Percentiles rank a stretch among this genome's conserved stretches.
These are phyloP conservation scores for Cladosporium sp. DNA, from an alignment of 2,329 filamentous ascomycete species.

Conservation along the genomic window DNA sequence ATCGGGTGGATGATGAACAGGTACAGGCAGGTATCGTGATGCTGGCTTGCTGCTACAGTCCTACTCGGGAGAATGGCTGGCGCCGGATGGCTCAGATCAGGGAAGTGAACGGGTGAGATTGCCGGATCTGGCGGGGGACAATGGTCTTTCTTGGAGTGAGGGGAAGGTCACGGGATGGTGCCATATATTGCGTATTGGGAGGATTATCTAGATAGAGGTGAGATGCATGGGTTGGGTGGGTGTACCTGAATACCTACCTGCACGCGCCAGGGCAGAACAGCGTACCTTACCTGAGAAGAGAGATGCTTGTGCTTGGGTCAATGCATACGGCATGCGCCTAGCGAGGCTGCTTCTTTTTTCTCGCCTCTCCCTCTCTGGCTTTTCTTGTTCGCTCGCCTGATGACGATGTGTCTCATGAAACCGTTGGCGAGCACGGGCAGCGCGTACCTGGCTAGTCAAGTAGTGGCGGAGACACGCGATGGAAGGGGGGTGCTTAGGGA, in stretches of 20 bases:
- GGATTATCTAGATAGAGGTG: not conserved
- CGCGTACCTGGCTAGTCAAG: constrained; percentile 8
- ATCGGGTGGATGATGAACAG: no score
- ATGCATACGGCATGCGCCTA: not conserved
- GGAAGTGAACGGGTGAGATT: no score
- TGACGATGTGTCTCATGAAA: constrained; percentile 11
- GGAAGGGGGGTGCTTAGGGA: not conserved
- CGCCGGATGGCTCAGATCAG: no score
- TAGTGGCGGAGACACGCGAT: not conserved
- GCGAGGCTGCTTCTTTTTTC: not conserved
- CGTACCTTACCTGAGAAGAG: no score
- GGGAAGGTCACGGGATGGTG: constrained; percentile 7
- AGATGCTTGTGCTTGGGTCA: no score
- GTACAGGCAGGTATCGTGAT: no score
- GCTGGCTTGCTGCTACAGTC: no score
- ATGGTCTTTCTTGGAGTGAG: not conserved
- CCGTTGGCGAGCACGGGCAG: constrained; percentile 7
- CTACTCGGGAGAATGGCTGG: no score
- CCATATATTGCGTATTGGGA: not conserved
- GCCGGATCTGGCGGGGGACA: not conserved
- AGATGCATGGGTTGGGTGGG: not conserved
- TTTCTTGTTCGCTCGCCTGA: not conserved
- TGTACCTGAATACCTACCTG: no score
- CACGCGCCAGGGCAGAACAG: no score
- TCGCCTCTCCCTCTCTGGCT: not conserved